These are phyloP conservation scores for Pseudogymnoascus sp. DNA, from an alignment of 2,329 filamentous ascomycete species.

Conservation along the genomic window DNA sequence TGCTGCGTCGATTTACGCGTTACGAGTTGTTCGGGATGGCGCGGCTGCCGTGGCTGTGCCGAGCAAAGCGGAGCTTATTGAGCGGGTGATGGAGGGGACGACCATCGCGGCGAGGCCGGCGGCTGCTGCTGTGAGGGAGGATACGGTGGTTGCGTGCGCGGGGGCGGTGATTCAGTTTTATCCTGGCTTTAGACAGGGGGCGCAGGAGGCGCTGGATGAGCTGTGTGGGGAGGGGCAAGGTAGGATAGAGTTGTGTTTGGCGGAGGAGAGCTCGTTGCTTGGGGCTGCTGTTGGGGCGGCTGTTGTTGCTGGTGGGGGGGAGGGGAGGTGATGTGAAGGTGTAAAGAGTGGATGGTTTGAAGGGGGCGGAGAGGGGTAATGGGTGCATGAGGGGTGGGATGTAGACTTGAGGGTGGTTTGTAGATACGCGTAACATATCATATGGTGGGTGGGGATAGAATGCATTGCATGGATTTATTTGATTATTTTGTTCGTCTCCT, in stretches of 20 bases:
- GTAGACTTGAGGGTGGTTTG: not conserved
- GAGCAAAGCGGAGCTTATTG: conserved; percentile 41
- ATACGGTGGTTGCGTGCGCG: conserved; percentile 66
- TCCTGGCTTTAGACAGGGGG: conserved; percentile 54
- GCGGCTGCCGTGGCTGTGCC: conserved; percentile 23
- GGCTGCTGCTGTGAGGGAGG: conserved; percentile 24
- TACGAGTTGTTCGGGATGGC: not conserved
- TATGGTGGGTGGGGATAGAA: not conserved
- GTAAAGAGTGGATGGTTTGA: not conserved
- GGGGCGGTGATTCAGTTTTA: conserved; percentile 76
- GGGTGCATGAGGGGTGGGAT: not conserved
- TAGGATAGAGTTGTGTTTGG: conserved; percentile 57
- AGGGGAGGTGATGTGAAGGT: not conserved
- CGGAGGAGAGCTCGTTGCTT: conserved; percentile 66
- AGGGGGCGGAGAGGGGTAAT: not conserved
- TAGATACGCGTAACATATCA: not conserved
- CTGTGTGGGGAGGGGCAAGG: conserved; percentile 37
- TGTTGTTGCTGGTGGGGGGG: not conserved
- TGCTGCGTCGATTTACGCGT: not conserved
- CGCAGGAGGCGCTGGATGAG: conserved; percentile 57
- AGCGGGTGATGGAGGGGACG: not conserved
- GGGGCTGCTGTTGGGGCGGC: conserved; percentile 68
- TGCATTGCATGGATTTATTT: not conserved
- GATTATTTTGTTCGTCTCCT: not conserved
- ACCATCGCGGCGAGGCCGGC: not conserved